Evolutionary conservation across 2,329 filamentous ascomycete species (phyloP).

Genomic region (Ambrosiella beaveri): DNA sequence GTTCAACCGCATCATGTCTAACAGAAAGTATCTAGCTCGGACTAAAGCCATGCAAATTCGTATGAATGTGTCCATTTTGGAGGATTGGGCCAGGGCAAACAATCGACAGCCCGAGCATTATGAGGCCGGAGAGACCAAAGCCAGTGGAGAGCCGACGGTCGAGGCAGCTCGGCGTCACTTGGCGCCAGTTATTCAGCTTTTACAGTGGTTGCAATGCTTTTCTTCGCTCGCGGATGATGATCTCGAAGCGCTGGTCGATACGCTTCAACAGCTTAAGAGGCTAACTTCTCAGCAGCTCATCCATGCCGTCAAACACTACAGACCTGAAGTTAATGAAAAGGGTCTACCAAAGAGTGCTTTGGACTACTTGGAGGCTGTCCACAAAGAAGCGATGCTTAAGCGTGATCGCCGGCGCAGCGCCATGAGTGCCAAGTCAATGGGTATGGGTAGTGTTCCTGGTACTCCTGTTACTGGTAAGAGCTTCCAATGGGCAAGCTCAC

Average conservation of each 20-base stretch:
- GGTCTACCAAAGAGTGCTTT: constrained; percentile 72
- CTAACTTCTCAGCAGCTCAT: constrained; percentile 78
- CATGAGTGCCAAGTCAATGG: constrained; percentile 23
- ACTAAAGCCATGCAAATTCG: constrained; percentile 99
- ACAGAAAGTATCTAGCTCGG: constrained; percentile 78
- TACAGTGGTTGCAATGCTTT: constrained; percentile 97
- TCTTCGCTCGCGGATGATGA: constrained; percentile 78
- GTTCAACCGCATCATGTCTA: constrained; percentile 96
- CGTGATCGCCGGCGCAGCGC: constrained; percentile 36
- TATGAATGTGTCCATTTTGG: constrained; percentile 90
- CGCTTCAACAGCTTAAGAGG: constrained; percentile 71
- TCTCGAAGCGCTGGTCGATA: constrained; percentile 71
- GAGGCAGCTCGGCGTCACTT: constrained; percentile 74
- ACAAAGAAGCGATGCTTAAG: constrained; percentile 52
- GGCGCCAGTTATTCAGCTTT: constrained; percentile 74
- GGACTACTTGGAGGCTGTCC: constrained; percentile 67
- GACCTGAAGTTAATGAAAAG: constrained; percentile 89
- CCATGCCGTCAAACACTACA: constrained; percentile 82
- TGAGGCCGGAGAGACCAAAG: constrained; percentile 74
- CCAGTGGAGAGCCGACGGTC: constrained; percentile 71
- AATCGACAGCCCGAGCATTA: constrained; percentile 91
- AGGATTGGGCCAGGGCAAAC: constrained; percentile 90
- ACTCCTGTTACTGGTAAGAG: constrained; percentile 27
- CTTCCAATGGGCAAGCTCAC: constrained; percentile 25
- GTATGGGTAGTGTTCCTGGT: constrained; percentile 19